Conservation (phyloP, 1,284 basidiomycete genomes). For the Microbotryum saponariae region DNA sequence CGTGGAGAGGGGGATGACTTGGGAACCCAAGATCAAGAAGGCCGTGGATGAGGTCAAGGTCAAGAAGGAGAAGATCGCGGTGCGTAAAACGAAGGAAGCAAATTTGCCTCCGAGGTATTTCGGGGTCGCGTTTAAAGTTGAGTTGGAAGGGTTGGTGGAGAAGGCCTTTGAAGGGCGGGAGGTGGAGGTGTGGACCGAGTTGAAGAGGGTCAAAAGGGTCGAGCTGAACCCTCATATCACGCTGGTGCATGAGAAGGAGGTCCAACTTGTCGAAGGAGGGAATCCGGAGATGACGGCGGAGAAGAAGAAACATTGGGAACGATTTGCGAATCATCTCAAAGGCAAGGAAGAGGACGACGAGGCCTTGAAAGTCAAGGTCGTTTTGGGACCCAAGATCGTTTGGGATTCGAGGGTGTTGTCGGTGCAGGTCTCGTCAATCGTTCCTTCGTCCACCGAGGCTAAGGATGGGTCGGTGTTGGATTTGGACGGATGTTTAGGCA, state of each 20-base stretch:
- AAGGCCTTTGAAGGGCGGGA: conserved; percentile 38
- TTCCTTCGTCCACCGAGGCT: background rate
- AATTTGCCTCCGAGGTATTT: conserved; percentile 55
- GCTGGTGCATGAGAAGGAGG: conserved; percentile 62
- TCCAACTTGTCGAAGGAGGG: conserved; percentile 39
- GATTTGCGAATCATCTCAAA: conserved; percentile 6
- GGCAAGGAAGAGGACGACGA: conserved; percentile 13
- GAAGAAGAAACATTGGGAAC: conserved; percentile 38
- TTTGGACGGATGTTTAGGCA: conserved; percentile 4
- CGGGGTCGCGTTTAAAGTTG: conserved; percentile 64
- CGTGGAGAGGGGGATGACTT: conserved; percentile 51
- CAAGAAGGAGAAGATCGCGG: conserved; percentile 33
- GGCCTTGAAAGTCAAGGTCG: conserved; percentile 55
- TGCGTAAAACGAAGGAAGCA: conserved; percentile 35
- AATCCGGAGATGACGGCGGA: conserved; percentile 27
- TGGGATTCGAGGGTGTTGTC: conserved; percentile 79
- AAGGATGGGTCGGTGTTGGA: conserved; percentile 15
- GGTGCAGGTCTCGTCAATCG: conserved; percentile 40
- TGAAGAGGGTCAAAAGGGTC: conserved; percentile 46
- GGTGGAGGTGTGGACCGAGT: conserved; percentile 45
- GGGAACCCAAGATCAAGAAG: conserved; percentile 39
- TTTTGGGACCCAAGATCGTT: conserved; percentile 50
- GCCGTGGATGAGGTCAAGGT: conserved; percentile 37
- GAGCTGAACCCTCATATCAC: conserved; percentile 72
- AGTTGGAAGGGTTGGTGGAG: conserved; percentile 51